Base-by-base conservation (phyloP, 139 green algal species). In the Pleodorina starrii region DNA sequence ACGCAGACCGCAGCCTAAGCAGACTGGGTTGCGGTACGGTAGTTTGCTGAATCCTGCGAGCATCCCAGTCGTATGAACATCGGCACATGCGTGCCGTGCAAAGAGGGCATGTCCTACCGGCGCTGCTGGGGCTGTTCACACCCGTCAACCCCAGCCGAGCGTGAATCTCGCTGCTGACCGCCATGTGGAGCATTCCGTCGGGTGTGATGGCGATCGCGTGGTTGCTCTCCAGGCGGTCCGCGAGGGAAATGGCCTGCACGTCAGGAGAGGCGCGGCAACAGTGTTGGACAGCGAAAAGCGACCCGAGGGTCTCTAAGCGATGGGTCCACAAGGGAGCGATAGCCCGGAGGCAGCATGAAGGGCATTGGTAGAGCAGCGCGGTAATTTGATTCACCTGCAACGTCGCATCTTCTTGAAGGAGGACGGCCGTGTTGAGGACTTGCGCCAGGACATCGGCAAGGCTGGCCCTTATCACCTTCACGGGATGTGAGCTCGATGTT, bases 201-300 rank as follows among this genome's bases (percentile, higher is more conserved):
- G 82, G 82, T 2, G 82, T 88, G 68, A 88, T 69, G 32, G 82
- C 82, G 6, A 69, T 44, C 1, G 66, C 43, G 36, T 88, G 63
- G 66, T 69, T 50, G 66, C 82, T 88, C 32, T 88, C 82, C n/a
- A 88, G 63, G 10, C 82, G 82, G 5, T 88, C 60, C 7, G 82
- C 66, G 42, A 88, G 82, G 0, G 82, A 88, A 10, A 88, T 11
- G 0, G 82, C 82, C 82, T 88, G 68, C 42, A n/a, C n/a, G n/a
- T n/a, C n/a, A n/a, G n/a, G n/a, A n/a, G n/a, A n/a, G 51, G 4
- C 32, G 6, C 29, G 72, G 42, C 19, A 17, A 54, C 3, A 27
- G 36, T 29, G 36, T 11, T 17, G 17, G 25, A 10, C 38, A 23
- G 40, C 6, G 40, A 19, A 2, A 1, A 40, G 12, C 38, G 43